A percentile compares a stretch with the other conserved stretches of the same genome.
Evolutionary conservation across 2,329 filamentous ascomycete genomes (phyloP).

Genomic region (Xylariaceae sp.): DNA sequence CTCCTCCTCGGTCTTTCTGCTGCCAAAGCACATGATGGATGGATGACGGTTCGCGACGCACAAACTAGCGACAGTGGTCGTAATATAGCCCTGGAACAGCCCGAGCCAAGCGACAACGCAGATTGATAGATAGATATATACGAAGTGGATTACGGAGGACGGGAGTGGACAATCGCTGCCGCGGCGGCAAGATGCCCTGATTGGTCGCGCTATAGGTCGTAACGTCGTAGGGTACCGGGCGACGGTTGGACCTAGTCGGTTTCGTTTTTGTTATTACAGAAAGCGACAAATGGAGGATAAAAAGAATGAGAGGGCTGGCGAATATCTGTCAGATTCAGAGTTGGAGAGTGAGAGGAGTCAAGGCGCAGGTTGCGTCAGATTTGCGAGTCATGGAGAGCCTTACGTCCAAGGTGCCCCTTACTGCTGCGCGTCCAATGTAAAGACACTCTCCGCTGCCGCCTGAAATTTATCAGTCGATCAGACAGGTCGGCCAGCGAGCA

Average conservation of each 20-base stretch:
- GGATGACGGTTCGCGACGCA: background rate
- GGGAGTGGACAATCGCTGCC: background rate
- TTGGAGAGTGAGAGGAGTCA: too few relatives aligned
- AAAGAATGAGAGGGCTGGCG: background rate
- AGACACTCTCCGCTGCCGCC: too few relatives aligned
- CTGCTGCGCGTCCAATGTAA: too few relatives aligned
- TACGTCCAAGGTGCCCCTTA: too few relatives aligned
- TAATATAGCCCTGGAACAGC: background rate
- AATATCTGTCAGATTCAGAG: too few relatives aligned
- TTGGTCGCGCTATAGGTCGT: too few relatives aligned
- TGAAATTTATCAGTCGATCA: too few relatives aligned
- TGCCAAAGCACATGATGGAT: constrained; percentile 59
- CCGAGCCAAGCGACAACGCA: background rate
- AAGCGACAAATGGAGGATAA: background rate
- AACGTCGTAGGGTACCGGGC: background rate
- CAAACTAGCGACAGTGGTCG: background rate
- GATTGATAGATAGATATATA: background rate
- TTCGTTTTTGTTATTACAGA: background rate
- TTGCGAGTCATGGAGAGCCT: too few relatives aligned
- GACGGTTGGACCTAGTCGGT: background rate
- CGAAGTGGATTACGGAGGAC: background rate
- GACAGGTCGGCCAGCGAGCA: too few relatives aligned
- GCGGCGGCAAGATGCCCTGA: background rate
- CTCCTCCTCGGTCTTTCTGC: constrained; percentile 45
- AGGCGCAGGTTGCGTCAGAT: too few relatives aligned